phyloP scores from a whole-genome alignment of 1,284 basidiomycete species.

The Boletus mariae region DNA sequence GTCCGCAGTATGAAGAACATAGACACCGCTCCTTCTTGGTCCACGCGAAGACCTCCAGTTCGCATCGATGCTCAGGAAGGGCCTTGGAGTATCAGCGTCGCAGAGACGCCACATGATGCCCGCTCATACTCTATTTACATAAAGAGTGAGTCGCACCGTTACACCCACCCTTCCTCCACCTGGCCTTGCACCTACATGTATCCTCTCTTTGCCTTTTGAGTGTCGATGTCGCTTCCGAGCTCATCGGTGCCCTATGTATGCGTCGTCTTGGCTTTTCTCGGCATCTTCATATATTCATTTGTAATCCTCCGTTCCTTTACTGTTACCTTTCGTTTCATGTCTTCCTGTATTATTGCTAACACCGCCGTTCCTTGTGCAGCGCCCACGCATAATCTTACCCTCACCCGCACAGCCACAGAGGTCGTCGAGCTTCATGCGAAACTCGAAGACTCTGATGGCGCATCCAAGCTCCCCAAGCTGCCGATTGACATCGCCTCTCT shows the following conservation, averaged over 20 bases:
- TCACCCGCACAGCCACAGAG: conserved; percentile 73
- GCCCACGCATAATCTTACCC: conserved; percentile 83
- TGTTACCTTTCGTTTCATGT: conserved; percentile 12
- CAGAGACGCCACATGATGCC: conserved; percentile 60
- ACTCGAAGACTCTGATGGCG: conserved; percentile 54
- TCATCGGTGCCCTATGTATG: conserved; percentile 23
- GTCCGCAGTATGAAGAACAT: conserved; percentile 37
- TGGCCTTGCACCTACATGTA: conserved; percentile 18
- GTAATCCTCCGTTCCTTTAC: conserved; percentile 16
- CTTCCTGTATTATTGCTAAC: conserved; percentile 26
- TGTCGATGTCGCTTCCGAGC: conserved; percentile 27
- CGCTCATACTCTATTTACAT: conserved; percentile 64
- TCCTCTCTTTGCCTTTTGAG: conserved; percentile 23
- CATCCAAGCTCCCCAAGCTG: conserved; percentile 52
- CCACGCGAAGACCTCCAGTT: conserved; percentile 38
- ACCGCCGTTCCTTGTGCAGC: conserved; percentile 46
- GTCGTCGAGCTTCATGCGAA: conserved; percentile 75
- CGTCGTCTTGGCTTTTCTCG: conserved; percentile 16
- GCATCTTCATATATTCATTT: conserved; percentile 13
- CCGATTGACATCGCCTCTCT: conserved; percentile 55
- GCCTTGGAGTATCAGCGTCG: conserved; percentile 72
- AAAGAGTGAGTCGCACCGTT: conserved; percentile 52
- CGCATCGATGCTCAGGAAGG: conserved; percentile 62
- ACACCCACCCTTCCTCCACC: conserved; percentile 27
- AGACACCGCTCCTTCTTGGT: conserved; percentile 34